Conservation (phyloP, 2,329 filamentous ascomycete genomes). For the Hypocrella siamensis region DNA sequence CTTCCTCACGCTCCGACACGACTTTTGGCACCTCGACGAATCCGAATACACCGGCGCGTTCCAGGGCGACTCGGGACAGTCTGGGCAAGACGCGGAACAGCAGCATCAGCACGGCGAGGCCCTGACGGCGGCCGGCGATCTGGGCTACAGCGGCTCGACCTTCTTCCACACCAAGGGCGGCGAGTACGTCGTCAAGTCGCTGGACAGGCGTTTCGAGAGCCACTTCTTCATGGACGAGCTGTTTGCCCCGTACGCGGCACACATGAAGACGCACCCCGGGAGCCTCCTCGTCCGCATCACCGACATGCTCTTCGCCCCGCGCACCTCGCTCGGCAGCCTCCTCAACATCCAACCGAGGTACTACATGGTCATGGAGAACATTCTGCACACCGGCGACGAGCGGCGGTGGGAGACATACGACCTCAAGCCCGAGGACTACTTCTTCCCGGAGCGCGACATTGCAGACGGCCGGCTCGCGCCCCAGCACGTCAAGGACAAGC, state of each 20-base stretch:
- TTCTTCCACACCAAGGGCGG: constrained; percentile 53
- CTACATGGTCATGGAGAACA: constrained; percentile 67
- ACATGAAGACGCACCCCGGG: constrained; percentile 43
- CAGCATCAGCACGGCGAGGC: constrained; percentile 19
- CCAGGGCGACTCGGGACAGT: background rate
- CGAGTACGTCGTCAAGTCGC: constrained; percentile 56
- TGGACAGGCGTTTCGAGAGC: constrained; percentile 55
- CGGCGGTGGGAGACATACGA: constrained; percentile 53
- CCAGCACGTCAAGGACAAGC: constrained; percentile 46
- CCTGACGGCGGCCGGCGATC: constrained; percentile 39
- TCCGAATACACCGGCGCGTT: constrained; percentile 1
- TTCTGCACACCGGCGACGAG: constrained; percentile 40
- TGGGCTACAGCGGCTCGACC: constrained; percentile 62
- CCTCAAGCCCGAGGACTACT: constrained; percentile 59
- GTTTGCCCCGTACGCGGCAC: constrained; percentile 44
- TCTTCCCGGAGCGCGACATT: constrained; percentile 60
- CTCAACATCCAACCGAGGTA: constrained; percentile 49
- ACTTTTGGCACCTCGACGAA: too few species aligned
- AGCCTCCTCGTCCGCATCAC: constrained; percentile 57
- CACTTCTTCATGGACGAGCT: constrained; percentile 53
- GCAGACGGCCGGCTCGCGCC: constrained; percentile 46
- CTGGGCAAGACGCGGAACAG: constrained; percentile 1
- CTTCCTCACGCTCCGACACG: too few species aligned
- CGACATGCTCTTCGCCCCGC: constrained; percentile 45
- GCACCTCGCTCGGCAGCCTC: constrained; percentile 40